Evolutionary conservation across 805 yeast species (phyloP).

Genomic region (Vanderwaltozyma tropicalis): DNA sequence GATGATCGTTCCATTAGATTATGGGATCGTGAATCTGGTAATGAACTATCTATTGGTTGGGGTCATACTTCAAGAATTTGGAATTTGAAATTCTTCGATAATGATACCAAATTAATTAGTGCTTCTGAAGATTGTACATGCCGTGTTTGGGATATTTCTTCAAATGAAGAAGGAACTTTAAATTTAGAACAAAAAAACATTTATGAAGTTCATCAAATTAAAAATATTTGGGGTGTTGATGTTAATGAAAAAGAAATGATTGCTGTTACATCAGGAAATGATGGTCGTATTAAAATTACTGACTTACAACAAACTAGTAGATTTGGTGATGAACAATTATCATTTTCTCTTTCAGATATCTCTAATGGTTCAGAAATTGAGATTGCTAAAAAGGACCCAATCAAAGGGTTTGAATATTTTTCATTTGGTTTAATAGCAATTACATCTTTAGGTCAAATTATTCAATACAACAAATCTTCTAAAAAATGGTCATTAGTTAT

Average conservation of each 20-base stretch:
- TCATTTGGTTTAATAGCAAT: constrained; percentile 37
- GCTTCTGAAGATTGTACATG: constrained; percentile 83
- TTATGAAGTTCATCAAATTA: constrained; percentile 68
- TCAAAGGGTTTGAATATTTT: constrained; percentile 50
- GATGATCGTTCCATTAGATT: constrained; percentile 85
- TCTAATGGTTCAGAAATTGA: constrained; percentile 16
- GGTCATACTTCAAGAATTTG: constrained; percentile 95
- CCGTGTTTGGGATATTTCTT: constrained; percentile 56
- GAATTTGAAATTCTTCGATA: constrained; percentile 52
- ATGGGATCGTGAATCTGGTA: constrained; percentile 53
- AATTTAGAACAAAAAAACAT: constrained; percentile 27
- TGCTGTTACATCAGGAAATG: constrained; percentile 87
- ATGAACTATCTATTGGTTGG: constrained; percentile 73
- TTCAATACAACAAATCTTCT: constrained; percentile 18
- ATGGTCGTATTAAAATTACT: constrained; percentile 66
- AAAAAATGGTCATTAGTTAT: constrained; percentile 24
- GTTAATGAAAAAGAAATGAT: constrained; percentile 35
- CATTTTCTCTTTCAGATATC: constrained; percentile 29
- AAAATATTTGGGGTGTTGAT: constrained; percentile 79
- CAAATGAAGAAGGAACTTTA: constrained; percentile 2
- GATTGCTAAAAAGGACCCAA: constrained; percentile 40
- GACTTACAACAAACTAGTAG: constrained; percentile 35
- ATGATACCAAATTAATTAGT: constrained; percentile 39
- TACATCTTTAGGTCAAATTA: constrained; percentile 50
- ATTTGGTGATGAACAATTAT: constrained; percentile 21